phyloP scores from a whole-genome alignment of 2,329 filamentous ascomycete genomes.

The Herpotrichia juniperi region DNA sequence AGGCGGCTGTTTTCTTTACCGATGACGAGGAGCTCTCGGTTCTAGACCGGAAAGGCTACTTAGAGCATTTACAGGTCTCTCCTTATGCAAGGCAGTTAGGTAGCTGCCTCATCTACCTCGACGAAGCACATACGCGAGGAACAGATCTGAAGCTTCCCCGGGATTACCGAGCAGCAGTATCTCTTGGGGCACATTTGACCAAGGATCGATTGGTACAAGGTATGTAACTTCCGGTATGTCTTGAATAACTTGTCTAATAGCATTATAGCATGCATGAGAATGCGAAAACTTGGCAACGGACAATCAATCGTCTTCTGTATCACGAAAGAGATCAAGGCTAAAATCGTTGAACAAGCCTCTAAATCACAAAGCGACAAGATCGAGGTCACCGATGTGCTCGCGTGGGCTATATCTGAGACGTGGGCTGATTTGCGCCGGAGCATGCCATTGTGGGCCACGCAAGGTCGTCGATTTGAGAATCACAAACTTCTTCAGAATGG shows the following conservation, averaged over 20 bases:
- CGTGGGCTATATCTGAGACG: conserved; percentile 66
- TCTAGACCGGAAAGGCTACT: conserved; percentile 53
- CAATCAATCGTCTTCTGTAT: conserved; percentile 69
- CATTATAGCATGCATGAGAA: conserved; percentile 64
- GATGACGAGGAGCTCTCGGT: conserved; percentile 62
- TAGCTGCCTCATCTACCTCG: conserved; percentile 69
- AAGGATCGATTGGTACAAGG: conserved; percentile 75
- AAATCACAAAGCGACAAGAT: conserved; percentile 37
- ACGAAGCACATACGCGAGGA: conserved; percentile 73
- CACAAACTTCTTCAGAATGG: conserved; percentile 48
- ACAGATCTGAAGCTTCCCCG: conserved; percentile 69
- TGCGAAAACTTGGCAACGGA: conserved; percentile 70
- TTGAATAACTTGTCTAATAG: conserved; percentile 7
- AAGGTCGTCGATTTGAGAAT: conserved; percentile 59
- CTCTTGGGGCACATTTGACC: conserved; percentile 66
- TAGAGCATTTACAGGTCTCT: conserved; percentile 62
- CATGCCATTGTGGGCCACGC: conserved; percentile 66
- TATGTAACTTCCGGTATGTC: conserved; percentile 35
- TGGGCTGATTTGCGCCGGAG: conserved; percentile 55
- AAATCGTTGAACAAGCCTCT: conserved; percentile 49
- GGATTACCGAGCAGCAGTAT: conserved; percentile 68
- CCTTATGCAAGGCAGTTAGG: conserved; percentile 63
- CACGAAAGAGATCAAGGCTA: conserved; percentile 63
- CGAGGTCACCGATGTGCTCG: conserved; percentile 60
- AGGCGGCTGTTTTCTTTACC: conserved; percentile 62